These are phyloP conservation scores for Sabuloglossum arenarium DNA, from an alignment of 495 filamentous ascomycete species.

Conservation along the genomic window DNA sequence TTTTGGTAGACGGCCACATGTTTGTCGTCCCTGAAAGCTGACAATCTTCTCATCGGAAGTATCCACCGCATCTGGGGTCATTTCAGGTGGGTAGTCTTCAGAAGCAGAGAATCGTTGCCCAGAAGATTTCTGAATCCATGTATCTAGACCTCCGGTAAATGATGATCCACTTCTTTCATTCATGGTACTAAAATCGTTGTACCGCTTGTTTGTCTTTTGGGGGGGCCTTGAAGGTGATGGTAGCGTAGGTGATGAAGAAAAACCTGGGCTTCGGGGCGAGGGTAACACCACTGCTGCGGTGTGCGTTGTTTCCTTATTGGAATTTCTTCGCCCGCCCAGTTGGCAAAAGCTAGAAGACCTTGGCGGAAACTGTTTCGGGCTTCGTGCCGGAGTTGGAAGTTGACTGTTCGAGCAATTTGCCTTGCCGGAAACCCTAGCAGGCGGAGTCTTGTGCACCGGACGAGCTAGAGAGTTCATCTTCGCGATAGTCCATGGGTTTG, in stretches of 20 bases:
- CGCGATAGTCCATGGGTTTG: conserved; percentile 39
- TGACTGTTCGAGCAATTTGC: not conserved
- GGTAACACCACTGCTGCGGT: no score
- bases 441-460: conserved; percentile 5
- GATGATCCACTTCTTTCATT: not conserved
- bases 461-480: conserved; percentile 29
- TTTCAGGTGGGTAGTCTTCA: no score
- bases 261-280: no score
- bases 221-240: not conserved
- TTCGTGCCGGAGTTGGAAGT: not conserved
- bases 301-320: not conserved
- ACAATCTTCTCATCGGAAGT: no score
- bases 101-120: not conserved
- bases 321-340: not conserved
- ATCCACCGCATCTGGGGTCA: no score
- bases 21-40: no score
- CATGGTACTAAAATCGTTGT: no score
- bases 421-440: not conserved
- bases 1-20: no score
- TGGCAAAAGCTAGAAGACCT: not conserved
- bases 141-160: conserved; percentile 5
- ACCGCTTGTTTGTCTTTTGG: no score
- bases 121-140: conserved; percentile 9
- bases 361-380: not conserved
- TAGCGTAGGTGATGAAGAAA: not conserved